Base-by-base conservation (phyloP, 140 eudicot species). In the Flaveria floridana region DNA sequence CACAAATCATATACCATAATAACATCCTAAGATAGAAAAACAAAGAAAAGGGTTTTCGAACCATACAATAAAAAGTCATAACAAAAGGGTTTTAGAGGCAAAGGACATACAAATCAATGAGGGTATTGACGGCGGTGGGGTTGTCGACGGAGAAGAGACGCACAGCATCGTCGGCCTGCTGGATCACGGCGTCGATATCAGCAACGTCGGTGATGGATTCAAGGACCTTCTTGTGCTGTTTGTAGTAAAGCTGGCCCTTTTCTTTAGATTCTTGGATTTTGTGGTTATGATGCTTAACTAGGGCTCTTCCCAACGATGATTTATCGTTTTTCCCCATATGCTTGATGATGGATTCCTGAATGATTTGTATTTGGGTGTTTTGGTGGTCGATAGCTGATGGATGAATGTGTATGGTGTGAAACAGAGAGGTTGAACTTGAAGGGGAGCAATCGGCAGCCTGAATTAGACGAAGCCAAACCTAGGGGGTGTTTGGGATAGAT, bases 141-240 rank as follows among this genome's bases (percentile, higher is more conserved):
- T 92, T 72, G 30, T 80, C 82, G 48, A 81, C 76, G 21, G 86
- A 41, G 82, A 75, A 90, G 48, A 88, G 79, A 4, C 88, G 96
- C 53, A 83, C 90, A 1, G 87, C 90, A 20, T 94, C 96, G 6
- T 90, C 97, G 41, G 96, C 91, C 72, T 90, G 89, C 65, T 88
- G 90, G 59, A 94, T 88, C 4, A 94, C 92, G 68, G 95, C 95
- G 71, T 94, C 99, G 39, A 94, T 88, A 73, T 94, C 99, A 48
- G 82, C 85, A 18, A 94, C 92, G 6, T 94, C 97, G 46, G 99
- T 94, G 48, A 94, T 52, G 34, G 99, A 94, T 86, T 88, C 93
- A 4, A 94, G 87, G 6, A 90, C 87, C 62, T 93, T 93, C 78
- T 92, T 92, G 52, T 85, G 84, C 61, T 89, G 96, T 68, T 65